These are phyloP conservation scores for Verticillium albo-atrum DNA, from an alignment of 2,329 filamentous ascomycete species.

Conservation along the genomic window DNA sequence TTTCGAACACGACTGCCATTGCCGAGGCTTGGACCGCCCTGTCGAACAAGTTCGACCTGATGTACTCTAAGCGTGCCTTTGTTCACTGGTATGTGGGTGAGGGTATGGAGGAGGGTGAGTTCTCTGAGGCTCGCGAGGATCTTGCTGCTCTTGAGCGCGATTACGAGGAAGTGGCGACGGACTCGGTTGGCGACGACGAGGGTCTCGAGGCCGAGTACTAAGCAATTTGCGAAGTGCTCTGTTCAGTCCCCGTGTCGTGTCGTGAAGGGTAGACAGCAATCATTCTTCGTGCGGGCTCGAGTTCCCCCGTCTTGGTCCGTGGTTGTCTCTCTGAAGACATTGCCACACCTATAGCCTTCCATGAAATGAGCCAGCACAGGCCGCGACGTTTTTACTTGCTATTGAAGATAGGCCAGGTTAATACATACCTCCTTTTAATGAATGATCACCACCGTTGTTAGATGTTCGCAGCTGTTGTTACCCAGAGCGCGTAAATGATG, in stretches of 20 bases:
- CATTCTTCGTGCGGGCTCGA: not conserved
- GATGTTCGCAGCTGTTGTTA: not conserved
- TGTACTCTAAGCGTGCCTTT: slow-evolving; percentile 99
- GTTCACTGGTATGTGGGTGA: slow-evolving; percentile 99
- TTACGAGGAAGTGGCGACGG: slow-evolving; percentile 97
- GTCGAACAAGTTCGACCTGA: slow-evolving; percentile 98
- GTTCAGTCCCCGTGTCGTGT: not conserved
- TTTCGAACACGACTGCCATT: slow-evolving; percentile 98
- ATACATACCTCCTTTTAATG: not conserved
- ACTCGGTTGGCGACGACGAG: slow-evolving; percentile 85
- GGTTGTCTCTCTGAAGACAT: not conserved
- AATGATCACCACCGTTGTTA: not conserved
- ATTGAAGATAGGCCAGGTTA: not conserved
- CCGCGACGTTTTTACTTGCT: not conserved
- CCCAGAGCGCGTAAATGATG: not conserved
- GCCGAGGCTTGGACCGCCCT: slow-evolving; percentile 96
- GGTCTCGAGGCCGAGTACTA: slow-evolving; percentile 91
- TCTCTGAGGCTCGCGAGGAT: slow-evolving; percentile 98
- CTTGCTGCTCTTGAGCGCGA: slow-evolving; percentile 95
- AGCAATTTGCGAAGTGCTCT: slow-evolving; percentile 8
- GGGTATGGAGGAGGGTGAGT: slow-evolving; percentile 99
- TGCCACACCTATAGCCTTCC: not conserved
- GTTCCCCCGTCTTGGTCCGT: not conserved
- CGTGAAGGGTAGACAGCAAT: not conserved
- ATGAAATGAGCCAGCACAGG: not conserved